Evolutionary conservation across 2,329 filamentous ascomycete species (phyloP).

Genomic region (Aureobasidium uvarum): DNA sequence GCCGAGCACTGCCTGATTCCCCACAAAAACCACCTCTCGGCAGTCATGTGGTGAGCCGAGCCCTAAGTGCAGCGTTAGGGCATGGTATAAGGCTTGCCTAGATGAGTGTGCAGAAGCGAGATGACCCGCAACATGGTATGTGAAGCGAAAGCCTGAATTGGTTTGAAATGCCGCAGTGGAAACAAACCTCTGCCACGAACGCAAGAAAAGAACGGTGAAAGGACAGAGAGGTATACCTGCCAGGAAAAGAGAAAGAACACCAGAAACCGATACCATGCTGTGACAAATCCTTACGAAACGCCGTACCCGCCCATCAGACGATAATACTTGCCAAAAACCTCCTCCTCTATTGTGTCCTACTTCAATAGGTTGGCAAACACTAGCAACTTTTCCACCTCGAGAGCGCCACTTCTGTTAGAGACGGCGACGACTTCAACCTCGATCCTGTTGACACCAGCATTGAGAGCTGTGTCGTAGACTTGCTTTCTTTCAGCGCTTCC

Average conservation of each 20-base stretch:
- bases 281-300: not conserved
- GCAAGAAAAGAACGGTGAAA: not conserved
- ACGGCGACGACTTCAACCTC: constrained; percentile 75
- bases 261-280: not conserved
- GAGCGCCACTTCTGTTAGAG: constrained; percentile 46
- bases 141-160: not conserved
- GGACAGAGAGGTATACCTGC: constrained; percentile 14
- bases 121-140: not conserved
- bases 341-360: not conserved
- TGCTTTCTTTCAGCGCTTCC: constrained; percentile 50
- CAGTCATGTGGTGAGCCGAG: not conserved
- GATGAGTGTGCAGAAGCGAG: not conserved
- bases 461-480: constrained; percentile 72
- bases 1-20: not conserved
- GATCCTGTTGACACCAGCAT: constrained; percentile 71
- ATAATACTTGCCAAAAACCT: not conserved
- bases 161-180: not conserved
- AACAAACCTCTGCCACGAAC: not conserved
- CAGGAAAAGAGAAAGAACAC: not conserved
- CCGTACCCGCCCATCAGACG: not conserved
- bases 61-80: not conserved
- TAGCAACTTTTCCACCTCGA: constrained; percentile 76
- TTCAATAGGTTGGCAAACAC: constrained; percentile 65
- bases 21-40: not conserved
- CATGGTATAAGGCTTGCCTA: not conserved